Evolutionary conservation across 2,329 filamentous ascomycete species (phyloP).

Genomic region (Sporothrix variecibatus): DNA sequence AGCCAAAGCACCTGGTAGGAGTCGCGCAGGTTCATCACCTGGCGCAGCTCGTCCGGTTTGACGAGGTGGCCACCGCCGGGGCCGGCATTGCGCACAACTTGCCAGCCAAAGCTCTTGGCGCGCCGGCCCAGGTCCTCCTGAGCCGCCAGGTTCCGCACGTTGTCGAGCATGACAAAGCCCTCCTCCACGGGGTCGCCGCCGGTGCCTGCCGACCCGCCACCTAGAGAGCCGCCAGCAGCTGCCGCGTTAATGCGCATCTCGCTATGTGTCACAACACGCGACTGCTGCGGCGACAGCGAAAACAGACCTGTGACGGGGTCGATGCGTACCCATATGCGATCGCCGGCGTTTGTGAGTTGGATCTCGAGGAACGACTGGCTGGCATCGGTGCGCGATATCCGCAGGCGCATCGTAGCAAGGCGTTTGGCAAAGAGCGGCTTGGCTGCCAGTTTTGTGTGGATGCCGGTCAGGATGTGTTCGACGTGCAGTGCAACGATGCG

Average conservation of each 20-base stretch:
- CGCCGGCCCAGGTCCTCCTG: conserved; percentile 63
- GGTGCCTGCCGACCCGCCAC: background rate
- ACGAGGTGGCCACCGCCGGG: conserved; percentile 44
- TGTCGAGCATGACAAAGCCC: conserved; percentile 59
- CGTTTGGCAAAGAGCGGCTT: conserved; percentile 63
- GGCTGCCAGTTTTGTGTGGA: conserved; percentile 61
- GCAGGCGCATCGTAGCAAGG: conserved; percentile 60
- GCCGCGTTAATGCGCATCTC: conserved; percentile 65
- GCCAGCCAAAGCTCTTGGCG: conserved; percentile 67
- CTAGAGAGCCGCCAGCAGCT: background rate
- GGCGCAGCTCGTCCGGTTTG: conserved; percentile 56
- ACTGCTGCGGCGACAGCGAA: conserved; percentile 66
- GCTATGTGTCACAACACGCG: conserved; percentile 54
- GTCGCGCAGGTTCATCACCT: conserved; percentile 63
- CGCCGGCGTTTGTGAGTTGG: conserved; percentile 63
- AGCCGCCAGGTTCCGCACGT: conserved; percentile 61
- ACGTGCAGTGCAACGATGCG: conserved; percentile 75
- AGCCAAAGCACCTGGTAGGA: conserved; percentile 69
- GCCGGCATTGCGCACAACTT: conserved; percentile 43
- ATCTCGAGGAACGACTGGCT: conserved; percentile 67
- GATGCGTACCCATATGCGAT: conserved; percentile 63
- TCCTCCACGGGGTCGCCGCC: conserved; percentile 55
- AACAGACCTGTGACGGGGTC: conserved; percentile 79
- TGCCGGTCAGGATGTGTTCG: conserved; percentile 67
- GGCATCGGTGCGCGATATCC: conserved; percentile 62